These are phyloP conservation scores for Scenedesmus sp. DNA, from an alignment of 163 green algal species.

Conservation along the genomic window DNA sequence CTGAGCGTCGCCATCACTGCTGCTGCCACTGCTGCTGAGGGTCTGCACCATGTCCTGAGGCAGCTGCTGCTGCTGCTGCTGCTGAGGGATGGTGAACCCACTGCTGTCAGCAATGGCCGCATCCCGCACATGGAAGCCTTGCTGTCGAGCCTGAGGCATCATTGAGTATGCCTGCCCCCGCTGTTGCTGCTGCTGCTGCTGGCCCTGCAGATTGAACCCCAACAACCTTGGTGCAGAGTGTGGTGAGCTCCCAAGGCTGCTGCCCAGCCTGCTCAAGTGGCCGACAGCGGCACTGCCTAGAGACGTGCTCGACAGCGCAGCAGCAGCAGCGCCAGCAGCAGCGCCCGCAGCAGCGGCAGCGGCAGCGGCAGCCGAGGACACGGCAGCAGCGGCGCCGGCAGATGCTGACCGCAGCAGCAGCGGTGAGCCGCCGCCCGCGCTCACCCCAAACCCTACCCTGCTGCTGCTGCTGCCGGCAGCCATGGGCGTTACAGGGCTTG, in stretches of 20 bases:
- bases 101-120: background rate
- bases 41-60: background rate
- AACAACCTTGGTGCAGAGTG: background rate
- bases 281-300: background rate
- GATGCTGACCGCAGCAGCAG: slow-evolving; percentile 10
- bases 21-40: background rate
- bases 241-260: background rate
- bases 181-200: slow-evolving; percentile 22
- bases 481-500: slow-evolving; percentile 14
- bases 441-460: background rate
- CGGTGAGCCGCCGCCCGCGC: background rate
- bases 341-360: background rate
- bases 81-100: too few species aligned
- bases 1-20: background rate
- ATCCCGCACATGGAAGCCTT: slow-evolving; percentile 11
- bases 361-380: background rate
- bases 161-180: too few species aligned
- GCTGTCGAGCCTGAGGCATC: background rate
- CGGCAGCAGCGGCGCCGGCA: background rate
- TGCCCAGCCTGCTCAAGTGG: background rate
- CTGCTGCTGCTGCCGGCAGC: slow-evolving; percentile 16
- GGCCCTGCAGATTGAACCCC: background rate
- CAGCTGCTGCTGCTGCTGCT: slow-evolving; percentile 14
- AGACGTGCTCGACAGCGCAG: background rate
- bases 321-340: background rate